These are phyloP conservation scores for Paraurostyla sp. DNA, from an alignment of 73 alveolate genomes.

Conservation along the genomic window DNA sequence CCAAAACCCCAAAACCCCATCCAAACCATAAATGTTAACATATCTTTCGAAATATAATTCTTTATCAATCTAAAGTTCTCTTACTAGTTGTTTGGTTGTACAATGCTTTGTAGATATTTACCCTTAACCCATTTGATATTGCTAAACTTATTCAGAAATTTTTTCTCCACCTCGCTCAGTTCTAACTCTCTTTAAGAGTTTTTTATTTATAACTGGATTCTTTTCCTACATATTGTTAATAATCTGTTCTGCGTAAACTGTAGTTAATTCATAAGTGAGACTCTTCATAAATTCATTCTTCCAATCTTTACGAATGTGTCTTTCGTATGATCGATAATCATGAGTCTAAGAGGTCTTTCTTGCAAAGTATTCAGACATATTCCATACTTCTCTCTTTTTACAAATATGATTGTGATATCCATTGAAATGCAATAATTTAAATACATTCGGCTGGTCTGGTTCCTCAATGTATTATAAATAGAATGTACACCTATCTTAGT, in stretches of 20 bases:
- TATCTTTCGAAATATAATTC: conserved; percentile 28
- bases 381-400: neutral
- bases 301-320: conserved; percentile 14
- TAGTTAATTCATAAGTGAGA: conserved; percentile 45
- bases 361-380: conserved; percentile 16
- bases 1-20: too few species aligned
- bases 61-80: conserved; percentile 22
- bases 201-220: neutral
- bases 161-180: conserved; percentile 44
- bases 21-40: conserved; percentile 34
- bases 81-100: conserved; percentile 12
- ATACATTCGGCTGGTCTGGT: conserved; percentile 39
- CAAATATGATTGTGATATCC: neutral
- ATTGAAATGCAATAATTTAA: neutral
- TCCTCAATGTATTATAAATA: conserved; percentile 33
- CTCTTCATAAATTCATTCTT: conserved; percentile 25
- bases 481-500: conserved; percentile 17
- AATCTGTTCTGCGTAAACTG: conserved; percentile 39
- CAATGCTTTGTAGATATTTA: conserved; percentile 14
- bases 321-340: neutral
- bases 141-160: neutral
- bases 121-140: conserved; percentile 19
- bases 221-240: neutral
- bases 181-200: neutral
- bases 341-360: conserved; percentile 23